Base-by-base conservation (phyloP, 345 rosid genomes). In the Aegle marmelos region DNA sequence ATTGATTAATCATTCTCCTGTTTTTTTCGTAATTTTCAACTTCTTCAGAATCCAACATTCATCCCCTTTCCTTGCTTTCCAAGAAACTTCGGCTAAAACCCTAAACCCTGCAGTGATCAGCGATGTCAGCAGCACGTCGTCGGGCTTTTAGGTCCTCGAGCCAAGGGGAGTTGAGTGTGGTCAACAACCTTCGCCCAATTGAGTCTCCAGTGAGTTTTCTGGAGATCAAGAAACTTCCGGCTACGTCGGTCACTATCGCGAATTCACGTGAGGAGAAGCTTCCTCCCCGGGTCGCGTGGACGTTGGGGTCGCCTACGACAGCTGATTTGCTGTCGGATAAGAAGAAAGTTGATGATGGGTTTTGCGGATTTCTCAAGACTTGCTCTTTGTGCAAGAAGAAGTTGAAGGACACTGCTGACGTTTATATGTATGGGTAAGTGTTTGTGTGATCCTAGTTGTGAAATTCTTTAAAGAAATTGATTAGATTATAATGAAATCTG, bases 341-440 rank as follows among this genome's bases (percentile, higher is more conserved):
- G 76, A 75, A 75, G 80, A 63, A 41, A n/a, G 36, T 70, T n/a
- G 63, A 37, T 31, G 77, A 72, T 57, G 83, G 85, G 74, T 83
- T 50, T 34, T 68, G 79, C 27, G 83, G 60, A 45, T 85, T 83
- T 68, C 83, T 83, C 24, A 11, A 79, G 33, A 50, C 25, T 56
- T 81, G 86, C 74, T 56, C 36, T 61, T 59, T 77, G 64, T 85
- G 85, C 85, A 77, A 81, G 82, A 83, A 79, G 76, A 66, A 58
- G 64, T 57, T 85, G 21, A 10, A 34, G 0, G 13, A 9, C 25
- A 24, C 30, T 5, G 68, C 31, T 1, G 74, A 72, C 11, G 39
- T 82, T 8, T 80, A 48, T 68, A 81, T 83, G 81, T 85, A 87
- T 27, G 78, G 79, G 82, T 39, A 53, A 11, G 78, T 68, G n/a